Percentiles rank a stretch among this genome's conserved stretches.
These are phyloP conservation scores for Scheffersomyces titani DNA, from an alignment of 1,139 yeast species.

Conservation along the genomic window DNA sequence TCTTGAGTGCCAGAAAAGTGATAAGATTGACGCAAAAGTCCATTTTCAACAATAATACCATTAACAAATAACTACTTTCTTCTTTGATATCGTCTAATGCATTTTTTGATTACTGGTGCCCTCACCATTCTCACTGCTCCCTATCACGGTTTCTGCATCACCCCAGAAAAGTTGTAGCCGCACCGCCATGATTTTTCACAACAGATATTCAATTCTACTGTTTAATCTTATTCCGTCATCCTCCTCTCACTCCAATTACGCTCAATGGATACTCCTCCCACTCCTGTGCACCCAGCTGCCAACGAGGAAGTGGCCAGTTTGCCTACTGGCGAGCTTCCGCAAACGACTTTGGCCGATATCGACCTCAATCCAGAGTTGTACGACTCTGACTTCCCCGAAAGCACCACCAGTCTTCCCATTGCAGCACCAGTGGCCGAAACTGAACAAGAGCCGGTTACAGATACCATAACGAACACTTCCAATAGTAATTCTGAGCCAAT, in stretches of 20 bases:
- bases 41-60: too few relatives aligned
- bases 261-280: slow-evolving; percentile 31
- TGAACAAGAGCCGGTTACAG: not conserved
- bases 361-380: slow-evolving; percentile 46
- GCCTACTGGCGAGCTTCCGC: slow-evolving; percentile 29
- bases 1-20: too few relatives aligned
- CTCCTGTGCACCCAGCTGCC: slow-evolving; percentile 52
- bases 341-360: slow-evolving; percentile 21
- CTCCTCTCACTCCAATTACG: not conserved
- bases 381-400: slow-evolving; percentile 12
- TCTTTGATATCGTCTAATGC: too few relatives aligned
- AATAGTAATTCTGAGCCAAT: not conserved
- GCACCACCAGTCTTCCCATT: not conserved
- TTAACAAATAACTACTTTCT: too few relatives aligned
- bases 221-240: not conserved
- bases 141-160: not conserved
- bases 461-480: not conserved
- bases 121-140: not conserved
- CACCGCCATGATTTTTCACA: not conserved
- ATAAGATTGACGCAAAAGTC: too few relatives aligned
- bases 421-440: not conserved
- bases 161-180: not conserved
- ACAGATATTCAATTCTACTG: not conserved
- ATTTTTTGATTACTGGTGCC: too few relatives aligned
- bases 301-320: slow-evolving; percentile 40